phyloP scores from a whole-genome alignment of 495 filamentous ascomycete genomes.

The Talaromyces wortmannii region DNA sequence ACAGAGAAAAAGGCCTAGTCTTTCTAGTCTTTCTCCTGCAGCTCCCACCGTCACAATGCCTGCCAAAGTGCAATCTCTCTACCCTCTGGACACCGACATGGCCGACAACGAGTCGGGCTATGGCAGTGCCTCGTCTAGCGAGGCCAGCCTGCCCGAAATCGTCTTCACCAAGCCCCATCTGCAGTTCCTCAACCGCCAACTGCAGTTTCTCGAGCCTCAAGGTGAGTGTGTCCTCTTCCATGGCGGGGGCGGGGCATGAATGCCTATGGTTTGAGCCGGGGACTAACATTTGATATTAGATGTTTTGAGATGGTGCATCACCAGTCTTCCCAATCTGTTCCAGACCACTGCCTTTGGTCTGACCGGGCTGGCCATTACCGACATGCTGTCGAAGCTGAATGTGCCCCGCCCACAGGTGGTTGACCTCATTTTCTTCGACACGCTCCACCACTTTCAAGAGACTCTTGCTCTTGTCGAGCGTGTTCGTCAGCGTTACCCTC shows the following conservation, averaged over 20 bases:
- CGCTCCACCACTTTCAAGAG: constrained; percentile 90
- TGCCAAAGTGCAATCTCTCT: constrained; percentile 29
- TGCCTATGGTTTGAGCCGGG: too few species aligned
- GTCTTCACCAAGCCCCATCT: constrained; percentile 86
- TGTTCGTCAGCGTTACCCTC: constrained; percentile 68
- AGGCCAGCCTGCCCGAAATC: constrained; percentile 62
- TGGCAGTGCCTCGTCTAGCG: constrained; percentile 64
- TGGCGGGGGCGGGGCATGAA: background rate
- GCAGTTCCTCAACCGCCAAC: constrained; percentile 79
- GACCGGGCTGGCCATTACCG: constrained; percentile 86
- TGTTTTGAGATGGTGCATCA: constrained; percentile 86
- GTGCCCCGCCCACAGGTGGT: constrained; percentile 59
- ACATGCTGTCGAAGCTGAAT: constrained; percentile 88
- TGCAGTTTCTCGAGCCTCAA: constrained; percentile 74
- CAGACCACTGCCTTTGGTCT: constrained; percentile 97
- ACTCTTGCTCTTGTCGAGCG: constrained; percentile 77
- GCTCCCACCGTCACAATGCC: constrained; percentile 23
- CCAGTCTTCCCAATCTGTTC: constrained; percentile 82
- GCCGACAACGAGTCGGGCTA: constrained; percentile 75
- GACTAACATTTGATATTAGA: constrained; percentile 38
- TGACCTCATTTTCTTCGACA: constrained; percentile 95
- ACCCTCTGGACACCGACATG: constrained; percentile 31
- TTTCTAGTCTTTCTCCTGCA: background rate
- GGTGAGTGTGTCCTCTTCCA: constrained; percentile 31
- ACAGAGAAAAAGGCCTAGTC: too few species aligned